A percentile compares a stretch with the other conserved stretches of the same genome.
Conservation (phyloP, 768 basidiomycete genomes). For the Phylloporus scabripes region DNA sequence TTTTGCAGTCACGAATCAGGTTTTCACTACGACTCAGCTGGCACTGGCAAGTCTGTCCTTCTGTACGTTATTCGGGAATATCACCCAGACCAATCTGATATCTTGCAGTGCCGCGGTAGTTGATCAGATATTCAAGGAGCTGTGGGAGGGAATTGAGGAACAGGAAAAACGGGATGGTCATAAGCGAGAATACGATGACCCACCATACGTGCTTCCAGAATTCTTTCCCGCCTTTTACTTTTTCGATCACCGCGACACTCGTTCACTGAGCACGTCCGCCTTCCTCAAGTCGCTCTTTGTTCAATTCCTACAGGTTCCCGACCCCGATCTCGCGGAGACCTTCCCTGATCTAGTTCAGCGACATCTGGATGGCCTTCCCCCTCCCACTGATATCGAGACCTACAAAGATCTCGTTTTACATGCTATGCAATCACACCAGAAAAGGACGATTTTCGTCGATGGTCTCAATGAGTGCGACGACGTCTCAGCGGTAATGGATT, state of each 20-base stretch:
- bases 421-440: conserved; percentile 21
- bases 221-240: conserved; percentile 25
- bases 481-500: conserved; percentile 12
- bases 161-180: conserved; percentile 15
- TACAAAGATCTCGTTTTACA: conserved; percentile 17
- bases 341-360: conserved; percentile 20
- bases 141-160: conserved; percentile 19
- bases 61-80: conserved; percentile 10
- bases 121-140: conserved; percentile 19
- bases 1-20: neutral
- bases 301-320: conserved; percentile 24
- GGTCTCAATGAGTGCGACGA: conserved; percentile 27
- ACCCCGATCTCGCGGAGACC: conserved; percentile 14
- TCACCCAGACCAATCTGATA: conserved; percentile 2
- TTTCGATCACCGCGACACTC: conserved; percentile 26
- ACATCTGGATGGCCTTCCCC: conserved; percentile 14
- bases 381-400: conserved; percentile 11
- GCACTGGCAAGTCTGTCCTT: conserved; percentile 22
- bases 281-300: conserved; percentile 23
- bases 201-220: conserved; percentile 16
- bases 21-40: conserved; percentile 12
- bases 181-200: conserved; percentile 14
- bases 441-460: conserved; percentile 20
- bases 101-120: conserved; percentile 19
- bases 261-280: conserved; percentile 11